These are phyloP conservation scores for Phytophthora syringae DNA, from an alignment of 352 stramenopile species.

Conservation along the genomic window DNA sequence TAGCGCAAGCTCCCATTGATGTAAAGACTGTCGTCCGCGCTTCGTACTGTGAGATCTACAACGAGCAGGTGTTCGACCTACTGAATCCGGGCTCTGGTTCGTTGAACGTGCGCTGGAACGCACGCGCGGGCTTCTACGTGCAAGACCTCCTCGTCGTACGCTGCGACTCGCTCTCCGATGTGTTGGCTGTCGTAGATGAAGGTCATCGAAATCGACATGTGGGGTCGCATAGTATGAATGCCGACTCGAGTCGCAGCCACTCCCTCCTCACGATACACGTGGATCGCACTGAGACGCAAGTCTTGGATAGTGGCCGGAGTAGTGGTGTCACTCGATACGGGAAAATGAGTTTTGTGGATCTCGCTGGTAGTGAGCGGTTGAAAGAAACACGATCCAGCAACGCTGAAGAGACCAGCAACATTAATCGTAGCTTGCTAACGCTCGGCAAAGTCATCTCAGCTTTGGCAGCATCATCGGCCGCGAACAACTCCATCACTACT, in stretches of 20 bases:
- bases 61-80: constrained; percentile 83
- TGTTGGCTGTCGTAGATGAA: constrained; percentile 79
- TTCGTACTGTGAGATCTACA: constrained; percentile 88
- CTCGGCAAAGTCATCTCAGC: constrained; percentile 88
- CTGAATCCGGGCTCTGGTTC: constrained; percentile 67
- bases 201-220: constrained; percentile 75
- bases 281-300: constrained; percentile 59
- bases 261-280: constrained; percentile 80
- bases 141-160: constrained; percentile 79
- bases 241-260: constrained; percentile 81
- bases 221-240: constrained; percentile 78
- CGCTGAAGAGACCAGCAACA: constrained; percentile 80
- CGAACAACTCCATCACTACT: neutral
- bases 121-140: constrained; percentile 79
- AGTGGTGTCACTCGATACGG: constrained; percentile 64
- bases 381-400: constrained; percentile 80
- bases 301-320: constrained; percentile 41
- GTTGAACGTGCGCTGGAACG: constrained; percentile 79
- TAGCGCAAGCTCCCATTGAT: constrained; percentile 50
- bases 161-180: constrained; percentile 75
- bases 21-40: constrained; percentile 72
- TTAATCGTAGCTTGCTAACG: constrained; percentile 86
- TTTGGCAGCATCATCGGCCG: constrained; percentile 52
- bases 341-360: constrained; percentile 86
- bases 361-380: constrained; percentile 76